Percentiles rank a stretch among this genome's conserved stretches.
These are phyloP conservation scores for Mycosphaerella sp. DNA, from an alignment of 2,329 filamentous ascomycete genomes.

Conservation along the genomic window DNA sequence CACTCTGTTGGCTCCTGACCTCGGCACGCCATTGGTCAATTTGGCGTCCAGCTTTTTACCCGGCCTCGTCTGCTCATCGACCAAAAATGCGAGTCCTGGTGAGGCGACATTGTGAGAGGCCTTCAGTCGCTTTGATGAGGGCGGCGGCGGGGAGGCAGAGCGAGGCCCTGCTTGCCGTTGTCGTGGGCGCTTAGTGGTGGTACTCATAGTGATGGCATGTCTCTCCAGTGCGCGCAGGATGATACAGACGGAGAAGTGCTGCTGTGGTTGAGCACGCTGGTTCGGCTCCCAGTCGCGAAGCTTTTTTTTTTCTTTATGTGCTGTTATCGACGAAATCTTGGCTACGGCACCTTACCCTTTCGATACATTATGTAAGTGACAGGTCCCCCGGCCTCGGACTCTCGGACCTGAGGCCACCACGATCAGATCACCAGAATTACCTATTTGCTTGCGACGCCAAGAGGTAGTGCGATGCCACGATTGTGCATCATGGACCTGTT, in stretches of 20 bases:
- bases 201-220: constrained; percentile 32
- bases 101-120: constrained; percentile 29
- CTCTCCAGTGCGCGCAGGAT: neutral
- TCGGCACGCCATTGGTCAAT: constrained; percentile 49
- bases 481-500: no score
- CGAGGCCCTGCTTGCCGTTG: constrained; percentile 25
- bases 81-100: constrained; percentile 30
- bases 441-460: no score
- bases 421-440: no score
- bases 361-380: no score
- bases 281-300: no score
- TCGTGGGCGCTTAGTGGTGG: constrained; percentile 29
- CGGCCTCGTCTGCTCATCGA: constrained; percentile 32
- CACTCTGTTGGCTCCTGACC: constrained; percentile 46
- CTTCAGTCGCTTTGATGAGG: constrained; percentile 31
- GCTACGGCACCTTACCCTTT: no score
- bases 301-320: no score
- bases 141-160: constrained; percentile 24
- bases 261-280: neutral
- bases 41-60: constrained; percentile 39
- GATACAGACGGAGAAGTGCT: neutral
- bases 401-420: no score
- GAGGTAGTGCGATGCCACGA: no score
- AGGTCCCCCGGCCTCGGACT: no score
- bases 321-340: no score